Conservation (phyloP, 306 rosid genomes). For the Fagus crenata region DNA sequence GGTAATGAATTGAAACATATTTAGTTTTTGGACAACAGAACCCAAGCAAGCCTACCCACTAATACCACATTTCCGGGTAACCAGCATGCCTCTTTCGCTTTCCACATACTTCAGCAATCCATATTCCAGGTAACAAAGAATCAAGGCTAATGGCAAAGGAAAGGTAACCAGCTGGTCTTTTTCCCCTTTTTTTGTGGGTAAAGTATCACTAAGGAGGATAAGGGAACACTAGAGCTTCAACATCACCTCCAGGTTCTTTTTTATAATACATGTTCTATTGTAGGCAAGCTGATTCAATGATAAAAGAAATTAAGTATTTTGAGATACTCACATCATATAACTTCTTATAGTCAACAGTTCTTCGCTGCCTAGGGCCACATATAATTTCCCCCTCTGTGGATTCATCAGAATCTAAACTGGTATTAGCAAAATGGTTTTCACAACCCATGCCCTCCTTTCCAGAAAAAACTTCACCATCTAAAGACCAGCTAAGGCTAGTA, state of each 20-base stretch:
- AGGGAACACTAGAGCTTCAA: background rate
- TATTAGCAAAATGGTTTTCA: conserved; percentile 38
- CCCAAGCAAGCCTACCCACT: background rate
- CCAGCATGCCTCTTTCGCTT: background rate
- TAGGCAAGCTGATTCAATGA: background rate
- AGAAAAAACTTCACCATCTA: conserved; percentile 39
- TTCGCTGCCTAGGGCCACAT: conserved; percentile 65
- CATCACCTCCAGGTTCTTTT: background rate
- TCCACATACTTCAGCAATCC: background rate
- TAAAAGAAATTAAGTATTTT: background rate
- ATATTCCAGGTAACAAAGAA: background rate
- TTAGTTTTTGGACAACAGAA: background rate
- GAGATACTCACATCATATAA: conserved; percentile 63
- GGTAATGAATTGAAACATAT: background rate
- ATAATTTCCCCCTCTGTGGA: conserved; percentile 52
- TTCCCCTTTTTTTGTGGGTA: background rate
- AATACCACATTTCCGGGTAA: background rate
- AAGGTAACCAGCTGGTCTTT: too few species aligned
- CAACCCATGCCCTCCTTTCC: conserved; percentile 34
- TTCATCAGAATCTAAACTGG: conserved; percentile 59
- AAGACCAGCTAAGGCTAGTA: conserved; percentile 50
- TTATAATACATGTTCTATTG: background rate
- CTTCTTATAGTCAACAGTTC: conserved; percentile 70
- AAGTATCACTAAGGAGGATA: background rate
- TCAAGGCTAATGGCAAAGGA: background rate